Evolutionary conservation across 2,329 filamentous ascomycete genomes (phyloP), one percentile per base, ranked within the genome.

Genomic region (Cadophora gregata): DNA sequence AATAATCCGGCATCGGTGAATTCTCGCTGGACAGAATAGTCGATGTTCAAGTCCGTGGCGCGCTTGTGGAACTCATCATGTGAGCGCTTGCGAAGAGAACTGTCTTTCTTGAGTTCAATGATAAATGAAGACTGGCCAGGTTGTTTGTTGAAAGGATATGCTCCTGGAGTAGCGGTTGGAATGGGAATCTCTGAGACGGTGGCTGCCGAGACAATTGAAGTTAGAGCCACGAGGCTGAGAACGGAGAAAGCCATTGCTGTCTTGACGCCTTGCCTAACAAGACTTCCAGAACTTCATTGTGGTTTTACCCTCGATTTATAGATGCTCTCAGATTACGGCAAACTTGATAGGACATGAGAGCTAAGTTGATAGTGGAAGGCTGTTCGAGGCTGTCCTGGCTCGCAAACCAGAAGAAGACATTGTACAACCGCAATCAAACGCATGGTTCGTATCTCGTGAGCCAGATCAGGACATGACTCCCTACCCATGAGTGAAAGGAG

Each of bases 371-470:
- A n/a, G 51, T 21, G 12, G 29, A 33, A 33, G 27, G 51, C 33
- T 27, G 16, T n/a, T 21, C 33, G n/a, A 55, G 21, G 51, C 24
- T 27, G 48, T 16, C 24, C 29, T 51, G 3, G 9, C 10, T 12
- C 25, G 24, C 48, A 51, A 1, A 27, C 14, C 24, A 51, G 19
- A 48, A 51, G 48, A 16, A 19, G 48, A 27, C 48, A 51, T 16
- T 27, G 48, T 29, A n/a, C 24, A 27, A 19, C 1, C 29, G 12
- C 2, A 29, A 25, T 27, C 12, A 27, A 5, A 27, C 24, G 25
- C 25, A 27, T n/a, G n/a, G 48, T 29, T 51, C 48, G 48, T 27
- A 16, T 51, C 48, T 51, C 24, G 24, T 51, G 48, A 51, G 48
- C 48, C 14, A 29, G 24, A 51, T 51, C 10, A 27, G 48, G 48